These are phyloP conservation scores for Gracilaria domingensis DNA, from an alignment of 23 red algal species.

Conservation along the genomic window DNA sequence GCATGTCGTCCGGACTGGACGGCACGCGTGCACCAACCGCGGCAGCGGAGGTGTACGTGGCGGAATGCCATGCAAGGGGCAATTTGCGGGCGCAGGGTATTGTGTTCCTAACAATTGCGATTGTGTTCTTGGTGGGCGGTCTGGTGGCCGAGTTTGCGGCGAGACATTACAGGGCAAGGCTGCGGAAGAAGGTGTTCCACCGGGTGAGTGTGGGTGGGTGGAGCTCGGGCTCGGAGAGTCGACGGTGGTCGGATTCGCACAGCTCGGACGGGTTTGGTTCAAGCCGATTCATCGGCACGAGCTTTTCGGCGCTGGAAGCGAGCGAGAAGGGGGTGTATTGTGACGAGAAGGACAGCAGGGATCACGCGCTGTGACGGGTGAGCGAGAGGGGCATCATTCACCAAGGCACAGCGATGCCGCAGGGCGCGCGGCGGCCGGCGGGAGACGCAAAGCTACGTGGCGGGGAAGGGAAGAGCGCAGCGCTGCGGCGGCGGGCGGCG, in stretches of 20 bases:
- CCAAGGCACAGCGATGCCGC: background rate
- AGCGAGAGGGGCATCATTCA: no score
- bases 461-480: background rate
- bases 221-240: background rate
- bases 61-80: background rate
- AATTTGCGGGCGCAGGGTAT: background rate
- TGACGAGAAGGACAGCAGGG: no score
- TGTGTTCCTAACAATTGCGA: slow-evolving; percentile 9
- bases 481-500: no score
- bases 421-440: background rate
- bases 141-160: slow-evolving; percentile 15
- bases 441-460: background rate
- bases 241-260: background rate
- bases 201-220: background rate
- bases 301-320: no score
- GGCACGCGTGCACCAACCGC: background rate
- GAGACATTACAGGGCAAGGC: background rate
- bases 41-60: slow-evolving; percentile 30
- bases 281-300: background rate
- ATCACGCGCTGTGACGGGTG: no score
- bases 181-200: background rate
- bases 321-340: no score
- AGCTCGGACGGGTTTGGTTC: background rate
- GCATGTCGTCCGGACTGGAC: slow-evolving; percentile 1
- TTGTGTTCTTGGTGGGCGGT: slow-evolving; percentile 15